phyloP scores from a whole-genome alignment of 257 asterid genomes.

The Paraleonurus japonicus region DNA sequence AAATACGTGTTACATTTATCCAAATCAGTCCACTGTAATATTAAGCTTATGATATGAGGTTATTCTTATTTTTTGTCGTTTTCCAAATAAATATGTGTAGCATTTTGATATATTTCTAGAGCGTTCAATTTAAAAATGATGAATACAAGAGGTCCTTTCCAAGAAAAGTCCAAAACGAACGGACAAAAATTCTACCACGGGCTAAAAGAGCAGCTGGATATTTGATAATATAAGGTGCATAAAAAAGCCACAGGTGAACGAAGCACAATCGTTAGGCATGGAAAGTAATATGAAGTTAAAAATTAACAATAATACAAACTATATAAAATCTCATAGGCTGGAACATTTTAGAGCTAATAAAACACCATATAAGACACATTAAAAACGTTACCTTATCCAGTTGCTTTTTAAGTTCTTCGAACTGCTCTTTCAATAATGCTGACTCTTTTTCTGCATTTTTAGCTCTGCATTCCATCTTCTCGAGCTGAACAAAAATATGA shows the following conservation, averaged over 20 bases:
- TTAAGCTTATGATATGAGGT: conserved; percentile 12
- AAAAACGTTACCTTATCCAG: conserved; percentile 58
- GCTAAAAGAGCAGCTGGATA: background rate
- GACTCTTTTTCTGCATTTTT: conserved; percentile 83
- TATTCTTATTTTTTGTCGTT: background rate
- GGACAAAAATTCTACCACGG: background rate
- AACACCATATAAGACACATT: conserved; percentile 1
- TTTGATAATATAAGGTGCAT: background rate
- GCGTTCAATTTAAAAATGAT: conserved; percentile 3
- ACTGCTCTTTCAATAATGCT: conserved; percentile 54
- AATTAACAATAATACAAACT: background rate
- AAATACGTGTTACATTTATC: background rate
- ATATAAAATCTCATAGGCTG: conserved; percentile 9
- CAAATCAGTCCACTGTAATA: background rate
- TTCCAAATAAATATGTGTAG: conserved; percentile 6
- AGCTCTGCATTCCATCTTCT: conserved; percentile 84
- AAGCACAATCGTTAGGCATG: conserved; percentile 22
- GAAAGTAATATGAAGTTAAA: conserved; percentile 1
- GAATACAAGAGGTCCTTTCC: conserved; percentile 7
- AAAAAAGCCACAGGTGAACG: conserved; percentile 9
- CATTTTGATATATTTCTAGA: conserved; percentile 12
- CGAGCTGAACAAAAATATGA: conserved; percentile 53
- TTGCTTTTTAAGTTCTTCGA: conserved; percentile 59
- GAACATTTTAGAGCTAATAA: background rate
- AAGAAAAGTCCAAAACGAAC: background rate